Base-by-base conservation (phyloP, 306 rosid genomes). In the Sphenostylis stenocarpa region DNA sequence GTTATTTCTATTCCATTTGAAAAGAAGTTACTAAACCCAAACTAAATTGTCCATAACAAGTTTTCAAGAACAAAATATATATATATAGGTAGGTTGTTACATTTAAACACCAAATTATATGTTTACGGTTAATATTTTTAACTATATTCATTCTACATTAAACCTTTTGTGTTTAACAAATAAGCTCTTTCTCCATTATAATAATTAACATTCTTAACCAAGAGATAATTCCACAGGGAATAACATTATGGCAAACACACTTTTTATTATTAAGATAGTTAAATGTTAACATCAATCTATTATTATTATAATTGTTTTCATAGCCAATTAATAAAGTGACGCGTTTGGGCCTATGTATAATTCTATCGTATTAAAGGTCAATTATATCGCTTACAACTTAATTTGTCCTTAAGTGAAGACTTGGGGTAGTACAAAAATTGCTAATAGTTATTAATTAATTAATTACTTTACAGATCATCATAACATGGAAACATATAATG, bases 381-480 rank as follows among this genome's bases (percentile, higher is more conserved):
- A 51, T 55, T 44, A 16, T 65, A 28, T 41, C 11, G 49, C 73
- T 34, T 79, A 72, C 21, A 45, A 31, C 29, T 21, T 45, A 73
- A 43, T 31, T 65, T 75, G 70, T 31, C 62, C 14, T 6, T 43
- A 45, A 69, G 72, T 38, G 60, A 38, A 70, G 67, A 26, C 34
- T 23, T 71, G 16, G 17, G 14, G 3, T 70, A 61, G 44, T 48
- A 76, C 43, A 1, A 51, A 61, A 60, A 39, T 33, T 76, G 44
- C 74, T 52, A 76, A 77, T 63, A 66, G 52, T 63, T 60, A 76
- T 57, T 69, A 68, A 71, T 48, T 69, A 65, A 76, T 57, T 31
- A 78, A 70, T 19, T 69, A 11, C 88, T 82, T 78, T 82, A 85
- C 84, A 85, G 84, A 65, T 85, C 80, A 85, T 65, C 60, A 58